phyloP scores from a whole-genome alignment of 139 green algal genomes.

The Astrephomene gubernaculifera region DNA sequence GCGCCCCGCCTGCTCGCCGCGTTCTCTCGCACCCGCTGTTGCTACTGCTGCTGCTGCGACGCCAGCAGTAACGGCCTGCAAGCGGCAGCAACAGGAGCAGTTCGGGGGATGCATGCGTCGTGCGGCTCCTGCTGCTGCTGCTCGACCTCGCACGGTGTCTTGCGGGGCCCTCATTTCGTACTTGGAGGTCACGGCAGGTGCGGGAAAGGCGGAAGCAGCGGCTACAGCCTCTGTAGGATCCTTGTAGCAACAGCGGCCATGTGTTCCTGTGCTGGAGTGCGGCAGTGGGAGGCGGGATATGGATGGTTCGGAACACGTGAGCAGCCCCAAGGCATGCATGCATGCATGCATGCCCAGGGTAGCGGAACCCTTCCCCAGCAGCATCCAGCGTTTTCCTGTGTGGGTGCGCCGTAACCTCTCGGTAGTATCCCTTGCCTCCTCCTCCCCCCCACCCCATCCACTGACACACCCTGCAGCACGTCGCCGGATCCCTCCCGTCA shows the following conservation, averaged over 20 bases:
- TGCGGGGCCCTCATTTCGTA: constrained; percentile 23
- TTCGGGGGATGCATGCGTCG: not conserved
- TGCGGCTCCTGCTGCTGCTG: not conserved
- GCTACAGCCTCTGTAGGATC: not conserved
- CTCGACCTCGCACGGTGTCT: not conserved
- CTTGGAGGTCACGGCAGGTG: constrained; percentile 29
- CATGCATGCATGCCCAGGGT: not conserved
- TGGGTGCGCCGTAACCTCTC: not conserved
- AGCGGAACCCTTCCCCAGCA: not conserved
- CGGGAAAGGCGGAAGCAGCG: not conserved
- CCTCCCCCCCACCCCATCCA: not conserved
- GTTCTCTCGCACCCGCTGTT: not conserved
- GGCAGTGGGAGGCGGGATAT: not conserved
- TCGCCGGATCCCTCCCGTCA: not conserved
- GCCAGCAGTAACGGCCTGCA: not conserved
- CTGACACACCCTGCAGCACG: not conserved
- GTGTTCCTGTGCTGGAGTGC: not conserved
- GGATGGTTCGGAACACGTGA: not conserved
- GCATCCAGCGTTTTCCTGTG: not conserved
- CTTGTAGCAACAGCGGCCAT: not conserved
- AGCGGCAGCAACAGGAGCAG: not conserved
- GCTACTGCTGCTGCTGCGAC: not conserved
- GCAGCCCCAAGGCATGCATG: not conserved
- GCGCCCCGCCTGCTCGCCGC: not conserved
- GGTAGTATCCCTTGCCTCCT: too few species aligned